Base-by-base conservation (phyloP, 768 basidiomycete species). In the Amanita jacksonii region DNA sequence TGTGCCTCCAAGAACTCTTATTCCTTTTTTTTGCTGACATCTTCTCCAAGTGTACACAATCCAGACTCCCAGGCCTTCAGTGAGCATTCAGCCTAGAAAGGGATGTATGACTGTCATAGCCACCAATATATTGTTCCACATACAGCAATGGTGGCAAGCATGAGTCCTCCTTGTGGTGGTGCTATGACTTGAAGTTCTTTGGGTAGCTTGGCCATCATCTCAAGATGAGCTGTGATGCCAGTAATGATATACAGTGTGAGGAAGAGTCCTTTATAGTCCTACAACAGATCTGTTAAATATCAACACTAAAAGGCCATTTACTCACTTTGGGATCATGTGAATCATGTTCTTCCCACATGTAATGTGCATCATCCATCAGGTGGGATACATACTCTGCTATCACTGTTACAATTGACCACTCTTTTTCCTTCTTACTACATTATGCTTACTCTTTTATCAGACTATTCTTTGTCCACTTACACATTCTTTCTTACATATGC, bases 291-390 rank as follows among this genome's bases (percentile, higher is more conserved):
- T 13, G 32, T 4, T 8, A 28, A 12, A 6, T 28, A 12, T 28
- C 27, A n/a, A n/a, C n/a, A n/a, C n/a, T n/a, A n/a, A n/a, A n/a
- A 28, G 27, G 5, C 35, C 19, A 18, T 15, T 36, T 19, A 19
- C 35, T 36, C 35, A 36, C 35, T 36, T 36, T 36, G 35, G 35
- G 35, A 34, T 34, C n/a, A 6, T 34, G 7, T 36, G 35, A 15
- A 3, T 36, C 35, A 18, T n/a, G n/a, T 4, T 36, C 18, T 18
- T 19, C n/a, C 35, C 35, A 36, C 35, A 36, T 36, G 15, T 36
- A 19, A 15, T 18, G 15, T 7, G 35, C 35, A 18, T 19, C 32
- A 33, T 33, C 32, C 32, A 33, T 4, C 4, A 33, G 9, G 32
- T 33, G 32, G 32, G 5, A 3, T 33, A 33, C 32, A 10, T 33